Percentiles rank a stretch among this genome's conserved stretches.
Evolutionary conservation across 129 eudicot genomes (phyloP).

Genomic region (Lonicera japonica): DNA sequence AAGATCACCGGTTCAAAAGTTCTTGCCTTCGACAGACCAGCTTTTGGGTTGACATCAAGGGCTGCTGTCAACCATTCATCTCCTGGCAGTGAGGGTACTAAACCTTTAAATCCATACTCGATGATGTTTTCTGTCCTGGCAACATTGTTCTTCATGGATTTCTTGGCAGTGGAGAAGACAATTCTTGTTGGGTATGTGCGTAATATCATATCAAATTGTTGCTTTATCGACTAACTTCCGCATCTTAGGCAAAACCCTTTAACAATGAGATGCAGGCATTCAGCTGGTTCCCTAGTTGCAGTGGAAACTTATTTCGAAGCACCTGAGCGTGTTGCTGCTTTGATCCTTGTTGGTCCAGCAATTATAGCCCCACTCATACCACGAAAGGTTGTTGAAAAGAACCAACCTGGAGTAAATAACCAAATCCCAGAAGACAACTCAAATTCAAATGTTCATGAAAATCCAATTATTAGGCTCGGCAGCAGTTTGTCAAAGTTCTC

Average conservation of each 20-base stretch:
- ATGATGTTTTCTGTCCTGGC: constrained; percentile 73
- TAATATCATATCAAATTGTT: neutral
- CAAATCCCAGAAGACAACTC: constrained; percentile 35
- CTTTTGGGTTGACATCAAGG: constrained; percentile 92
- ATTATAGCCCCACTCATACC: constrained; percentile 60
- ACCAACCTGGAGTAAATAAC: constrained; percentile 17
- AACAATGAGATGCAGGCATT: constrained; percentile 57
- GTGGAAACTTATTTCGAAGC: constrained; percentile 83
- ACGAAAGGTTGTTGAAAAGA: constrained; percentile 28
- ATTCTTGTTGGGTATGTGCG: constrained; percentile 70
- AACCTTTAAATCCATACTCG: constrained; percentile 79
- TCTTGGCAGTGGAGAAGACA: constrained; percentile 62
- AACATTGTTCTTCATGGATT: constrained; percentile 68
- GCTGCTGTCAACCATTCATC: constrained; percentile 27
- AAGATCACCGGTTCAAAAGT: constrained; percentile 54
- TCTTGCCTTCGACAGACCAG: constrained; percentile 94
- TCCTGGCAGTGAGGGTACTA: constrained; percentile 29
- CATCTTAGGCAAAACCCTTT: neutral
- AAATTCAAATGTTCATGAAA: constrained; percentile 28
- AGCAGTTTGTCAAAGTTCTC: constrained; percentile 33
- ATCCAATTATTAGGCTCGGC: constrained; percentile 32
- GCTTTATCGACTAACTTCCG: neutral
- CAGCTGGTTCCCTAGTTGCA: constrained; percentile 90
- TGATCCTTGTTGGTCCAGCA: constrained; percentile 92
- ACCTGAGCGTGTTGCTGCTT: constrained; percentile 86